Conservation (phyloP, 305 asterid genomes). For the Rubia peregrina region DNA sequence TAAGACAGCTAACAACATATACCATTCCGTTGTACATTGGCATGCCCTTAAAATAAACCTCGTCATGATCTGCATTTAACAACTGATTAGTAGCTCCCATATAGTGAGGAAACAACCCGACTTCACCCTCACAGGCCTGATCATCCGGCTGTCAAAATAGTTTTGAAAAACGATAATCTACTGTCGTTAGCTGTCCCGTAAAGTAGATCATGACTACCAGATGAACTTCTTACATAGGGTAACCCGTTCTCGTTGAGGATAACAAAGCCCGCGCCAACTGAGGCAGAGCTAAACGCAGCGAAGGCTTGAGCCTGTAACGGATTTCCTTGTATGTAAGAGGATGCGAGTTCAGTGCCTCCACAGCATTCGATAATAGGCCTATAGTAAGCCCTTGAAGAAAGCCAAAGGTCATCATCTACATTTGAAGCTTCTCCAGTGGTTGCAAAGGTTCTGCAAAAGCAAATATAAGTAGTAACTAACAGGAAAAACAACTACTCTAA, state of each 20-base stretch:
- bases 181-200: background rate
- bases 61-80: conserved; percentile 80
- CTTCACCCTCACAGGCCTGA: conserved; percentile 79
- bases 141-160: conserved; percentile 55
- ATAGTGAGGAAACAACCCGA: conserved; percentile 62
- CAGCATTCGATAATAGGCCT: conserved; percentile 80
- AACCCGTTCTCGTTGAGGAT: conserved; percentile 64
- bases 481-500: conserved; percentile 3
- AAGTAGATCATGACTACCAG: background rate
- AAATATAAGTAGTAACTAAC: conserved; percentile 12
- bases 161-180: conserved; percentile 4
- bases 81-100: conserved; percentile 82
- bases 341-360: conserved; percentile 97
- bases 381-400: conserved; percentile 73
- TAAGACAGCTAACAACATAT: conserved; percentile 17
- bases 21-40: conserved; percentile 79
- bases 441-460: conserved; percentile 48
- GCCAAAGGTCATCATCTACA: conserved; percentile 94
- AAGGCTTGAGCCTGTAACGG: conserved; percentile 89
- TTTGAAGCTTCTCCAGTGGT: conserved; percentile 94
- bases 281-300: conserved; percentile 78
- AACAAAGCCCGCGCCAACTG: conserved; percentile 70
- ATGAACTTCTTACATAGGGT: conserved; percentile 57
- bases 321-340: conserved; percentile 68
- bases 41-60: conserved; percentile 90